Evolutionary conservation across 2,329 filamentous ascomycete genomes (phyloP).

Genomic region (Paraphaeosphaeria sporulosa): DNA sequence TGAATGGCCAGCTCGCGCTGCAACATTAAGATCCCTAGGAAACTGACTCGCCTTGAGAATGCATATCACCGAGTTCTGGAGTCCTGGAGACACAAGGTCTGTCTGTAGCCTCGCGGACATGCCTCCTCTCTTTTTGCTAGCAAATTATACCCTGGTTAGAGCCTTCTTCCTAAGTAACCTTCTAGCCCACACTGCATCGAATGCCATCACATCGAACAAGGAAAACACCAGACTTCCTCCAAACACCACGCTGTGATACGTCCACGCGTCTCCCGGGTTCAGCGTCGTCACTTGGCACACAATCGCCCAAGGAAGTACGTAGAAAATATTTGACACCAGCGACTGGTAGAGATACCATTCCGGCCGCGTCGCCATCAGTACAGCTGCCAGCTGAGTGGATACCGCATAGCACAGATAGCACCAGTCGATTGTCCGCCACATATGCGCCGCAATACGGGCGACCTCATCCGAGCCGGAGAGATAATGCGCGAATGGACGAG

Average conservation of each 20-base stretch:
- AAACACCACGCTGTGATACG: conserved; percentile 71
- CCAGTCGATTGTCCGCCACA: conserved; percentile 66
- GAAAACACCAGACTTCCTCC: conserved; percentile 73
- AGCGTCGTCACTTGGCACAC: conserved; percentile 55
- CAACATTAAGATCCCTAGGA: too few species aligned
- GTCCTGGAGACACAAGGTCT: too few species aligned
- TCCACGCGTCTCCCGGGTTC: conserved; percentile 67
- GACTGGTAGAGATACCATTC: conserved; percentile 74
- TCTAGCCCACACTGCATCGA: conserved; percentile 63
- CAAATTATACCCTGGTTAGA: too few species aligned
- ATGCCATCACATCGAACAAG: conserved; percentile 63
- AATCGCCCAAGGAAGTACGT: conserved; percentile 75
- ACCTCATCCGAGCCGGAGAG: conserved; percentile 66
- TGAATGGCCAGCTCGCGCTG: too few species aligned
- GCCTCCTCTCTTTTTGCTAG: background rate
- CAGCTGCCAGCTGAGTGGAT: conserved; percentile 69
- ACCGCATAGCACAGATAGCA: conserved; percentile 75
- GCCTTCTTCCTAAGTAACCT: conserved; percentile 44
- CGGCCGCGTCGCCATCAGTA: conserved; percentile 70
- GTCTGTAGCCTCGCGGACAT: too few species aligned
- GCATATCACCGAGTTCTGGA: too few species aligned
- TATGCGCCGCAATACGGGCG: conserved; percentile 67
- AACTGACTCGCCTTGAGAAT: too few species aligned
- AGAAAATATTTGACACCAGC: conserved; percentile 70
- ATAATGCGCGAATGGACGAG: conserved; percentile 67